These are phyloP conservation scores for Phlegmacium glaucopus DNA, from an alignment of 768 basidiomycete genomes.

Conservation along the genomic window DNA sequence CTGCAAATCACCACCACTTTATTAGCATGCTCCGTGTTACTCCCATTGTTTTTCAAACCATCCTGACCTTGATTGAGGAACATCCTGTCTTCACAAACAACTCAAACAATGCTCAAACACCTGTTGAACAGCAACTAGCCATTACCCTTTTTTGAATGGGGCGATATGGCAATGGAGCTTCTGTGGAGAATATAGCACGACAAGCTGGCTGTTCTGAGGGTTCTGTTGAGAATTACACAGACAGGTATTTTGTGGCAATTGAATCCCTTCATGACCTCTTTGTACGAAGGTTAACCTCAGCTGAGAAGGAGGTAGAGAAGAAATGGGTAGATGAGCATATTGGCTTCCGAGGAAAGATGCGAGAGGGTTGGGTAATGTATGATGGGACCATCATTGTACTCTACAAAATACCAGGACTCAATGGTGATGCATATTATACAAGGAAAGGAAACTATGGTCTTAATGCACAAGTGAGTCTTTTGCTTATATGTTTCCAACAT, in stretches of 20 bases:
- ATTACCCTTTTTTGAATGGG: neutral
- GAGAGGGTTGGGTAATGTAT: conserved; percentile 31
- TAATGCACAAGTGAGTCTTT: conserved; percentile 27
- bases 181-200: conserved; percentile 22
- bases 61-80: conserved; percentile 3
- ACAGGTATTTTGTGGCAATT: conserved; percentile 26
- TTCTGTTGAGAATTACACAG: conserved; percentile 24
- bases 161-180: conserved; percentile 7
- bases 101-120: conserved; percentile 22
- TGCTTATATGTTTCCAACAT: neutral
- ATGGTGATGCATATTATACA: conserved; percentile 32
- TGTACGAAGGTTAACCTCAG: conserved; percentile 20
- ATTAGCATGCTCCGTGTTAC: conserved; percentile 10
- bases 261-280: conserved; percentile 24
- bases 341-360: conserved; percentile 25
- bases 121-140: neutral
- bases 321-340: conserved; percentile 30
- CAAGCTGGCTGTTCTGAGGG: conserved; percentile 25
- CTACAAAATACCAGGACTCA: conserved; percentile 18
- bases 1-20: conserved; percentile 10
- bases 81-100: conserved; percentile 9
- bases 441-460: conserved; percentile 31
- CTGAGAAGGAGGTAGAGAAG: conserved; percentile 31
- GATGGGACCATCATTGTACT: conserved; percentile 29
- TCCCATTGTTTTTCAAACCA: conserved; percentile 4